Percentiles rank a stretch among this genome's conserved stretches.
Conservation (phyloP, 2,329 filamentous ascomycete species). For the Fusarium poae region DNA sequence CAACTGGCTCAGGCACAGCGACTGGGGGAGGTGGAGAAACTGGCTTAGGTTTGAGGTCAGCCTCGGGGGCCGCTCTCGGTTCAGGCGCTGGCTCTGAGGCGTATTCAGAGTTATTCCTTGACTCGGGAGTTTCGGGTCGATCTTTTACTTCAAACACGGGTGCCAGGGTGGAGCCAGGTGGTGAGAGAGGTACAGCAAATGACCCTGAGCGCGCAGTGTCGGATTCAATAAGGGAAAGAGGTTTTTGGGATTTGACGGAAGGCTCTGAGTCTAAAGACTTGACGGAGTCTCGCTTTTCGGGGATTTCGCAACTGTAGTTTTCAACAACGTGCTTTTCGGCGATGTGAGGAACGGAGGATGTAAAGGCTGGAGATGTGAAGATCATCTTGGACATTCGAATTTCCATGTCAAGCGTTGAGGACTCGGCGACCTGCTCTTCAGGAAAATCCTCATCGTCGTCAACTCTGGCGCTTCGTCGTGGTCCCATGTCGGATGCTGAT, state of each 20-base stretch:
- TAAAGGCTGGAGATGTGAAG: slow-evolving; percentile 56
- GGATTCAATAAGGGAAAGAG: slow-evolving; percentile 27
- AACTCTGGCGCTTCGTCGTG: slow-evolving; percentile 23
- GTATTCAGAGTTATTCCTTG: slow-evolving; percentile 19
- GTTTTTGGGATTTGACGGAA: slow-evolving; percentile 47
- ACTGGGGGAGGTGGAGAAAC: slow-evolving; percentile 45
- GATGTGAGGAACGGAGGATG: slow-evolving; percentile 57
- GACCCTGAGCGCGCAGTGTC: slow-evolving; percentile 18
- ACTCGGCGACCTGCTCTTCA: slow-evolving; percentile 33
- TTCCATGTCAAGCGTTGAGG: slow-evolving; percentile 55
- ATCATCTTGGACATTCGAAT: slow-evolving; percentile 58
- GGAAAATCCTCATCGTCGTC: slow-evolving; percentile 41
- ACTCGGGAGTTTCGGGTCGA: slow-evolving; percentile 36
- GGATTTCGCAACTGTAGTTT: slow-evolving; percentile 46
- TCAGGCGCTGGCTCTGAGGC: slow-evolving; percentile 28
- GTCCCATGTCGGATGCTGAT: slow-evolving; percentile 53
- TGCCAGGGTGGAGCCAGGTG: slow-evolving; percentile 5
- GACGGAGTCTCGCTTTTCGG: slow-evolving; percentile 65
- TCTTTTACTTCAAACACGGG: slow-evolving; percentile 25
- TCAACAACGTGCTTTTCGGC: slow-evolving; percentile 47
- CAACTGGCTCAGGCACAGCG: slow-evolving; percentile 48
- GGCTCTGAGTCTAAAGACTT: slow-evolving; percentile 60
- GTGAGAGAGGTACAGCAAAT: slow-evolving; percentile 34
- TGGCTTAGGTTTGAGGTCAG: slow-evolving; percentile 32
- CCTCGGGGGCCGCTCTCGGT: slow-evolving; percentile 47